A percentile compares a stretch with the other conserved stretches of the same genome.
Conservation (phyloP, 345 rosid species). For the Pelargonium nanum region DNA sequence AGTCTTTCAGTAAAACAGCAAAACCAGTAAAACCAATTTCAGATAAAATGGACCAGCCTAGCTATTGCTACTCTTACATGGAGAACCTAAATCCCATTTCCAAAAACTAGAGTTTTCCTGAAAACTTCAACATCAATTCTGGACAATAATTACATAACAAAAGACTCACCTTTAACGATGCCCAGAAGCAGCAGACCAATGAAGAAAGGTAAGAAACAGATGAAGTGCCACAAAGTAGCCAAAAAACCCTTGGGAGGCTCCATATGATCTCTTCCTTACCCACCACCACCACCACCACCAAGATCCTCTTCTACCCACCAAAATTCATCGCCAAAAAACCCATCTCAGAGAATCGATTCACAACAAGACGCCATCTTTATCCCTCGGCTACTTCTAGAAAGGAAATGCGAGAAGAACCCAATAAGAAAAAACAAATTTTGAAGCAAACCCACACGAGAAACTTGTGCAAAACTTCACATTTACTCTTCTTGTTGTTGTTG, state of each 20-base stretch:
- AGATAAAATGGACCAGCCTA: no score
- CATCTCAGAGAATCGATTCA: not conserved
- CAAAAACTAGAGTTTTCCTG: not conserved
- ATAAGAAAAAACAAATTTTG: not conserved
- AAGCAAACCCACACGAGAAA: conserved; percentile 4
- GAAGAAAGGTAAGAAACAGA: conserved; percentile 84
- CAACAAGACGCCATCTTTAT: not conserved
- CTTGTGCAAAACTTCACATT: not conserved
- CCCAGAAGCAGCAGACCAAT: conserved; percentile 68
- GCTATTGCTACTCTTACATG: no score
- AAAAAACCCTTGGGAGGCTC: conserved; percentile 72
- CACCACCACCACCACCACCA: not conserved
- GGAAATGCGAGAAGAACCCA: not conserved
- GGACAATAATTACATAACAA: no score
- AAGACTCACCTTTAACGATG: conserved; percentile 44
- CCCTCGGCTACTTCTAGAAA: not conserved
- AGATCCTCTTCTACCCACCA: not conserved
- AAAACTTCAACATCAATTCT: not conserved
- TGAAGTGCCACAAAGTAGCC: conserved; percentile 57
- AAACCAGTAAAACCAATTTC: no score
- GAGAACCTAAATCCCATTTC: no score
- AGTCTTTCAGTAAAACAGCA: not conserved
- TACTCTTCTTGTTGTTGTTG: not conserved
- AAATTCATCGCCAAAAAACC: not conserved
- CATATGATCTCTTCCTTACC: conserved; percentile 32